Percentiles rank a stretch among this genome's conserved stretches.
These are phyloP conservation scores for Calonectria naviculata DNA, from an alignment of 2,329 filamentous ascomycete species.

Conservation along the genomic window DNA sequence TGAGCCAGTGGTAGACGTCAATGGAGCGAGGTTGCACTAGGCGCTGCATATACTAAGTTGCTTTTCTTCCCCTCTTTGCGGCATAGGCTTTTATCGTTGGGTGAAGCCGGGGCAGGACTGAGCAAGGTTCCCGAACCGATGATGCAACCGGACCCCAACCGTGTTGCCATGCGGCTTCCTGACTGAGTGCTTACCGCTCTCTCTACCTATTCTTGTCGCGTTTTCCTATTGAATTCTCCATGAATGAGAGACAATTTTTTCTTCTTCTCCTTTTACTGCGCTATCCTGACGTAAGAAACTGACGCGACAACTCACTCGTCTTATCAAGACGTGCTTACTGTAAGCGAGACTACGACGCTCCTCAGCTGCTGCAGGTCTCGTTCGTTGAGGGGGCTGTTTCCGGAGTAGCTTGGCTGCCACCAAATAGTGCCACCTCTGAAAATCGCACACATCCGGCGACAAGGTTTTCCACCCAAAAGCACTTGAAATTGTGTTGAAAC, in stretches of 20 bases:
- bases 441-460: conserved; percentile 2
- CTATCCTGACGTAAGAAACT: background rate
- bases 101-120: background rate
- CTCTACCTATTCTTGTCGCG: background rate
- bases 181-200: background rate
- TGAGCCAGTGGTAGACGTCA: background rate
- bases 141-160: conserved; percentile 2
- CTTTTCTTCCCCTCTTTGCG: background rate
- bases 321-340: background rate
- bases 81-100: background rate
- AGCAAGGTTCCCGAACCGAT: background rate
- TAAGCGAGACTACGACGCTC: background rate
- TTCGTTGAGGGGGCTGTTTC: background rate
- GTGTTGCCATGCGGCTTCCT: background rate
- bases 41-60: background rate
- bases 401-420: conserved; percentile 3
- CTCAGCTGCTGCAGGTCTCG: background rate
- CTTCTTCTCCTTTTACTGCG: background rate
- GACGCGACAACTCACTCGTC: background rate
- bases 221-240: background rate
- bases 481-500: background rate
- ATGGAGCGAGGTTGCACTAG: background rate
- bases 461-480: conserved; percentile 1
- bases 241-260: background rate
- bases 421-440: background rate